Conservation (phyloP, 495 filamentous ascomycete species). For the Chaetomium cochliodes region DNA sequence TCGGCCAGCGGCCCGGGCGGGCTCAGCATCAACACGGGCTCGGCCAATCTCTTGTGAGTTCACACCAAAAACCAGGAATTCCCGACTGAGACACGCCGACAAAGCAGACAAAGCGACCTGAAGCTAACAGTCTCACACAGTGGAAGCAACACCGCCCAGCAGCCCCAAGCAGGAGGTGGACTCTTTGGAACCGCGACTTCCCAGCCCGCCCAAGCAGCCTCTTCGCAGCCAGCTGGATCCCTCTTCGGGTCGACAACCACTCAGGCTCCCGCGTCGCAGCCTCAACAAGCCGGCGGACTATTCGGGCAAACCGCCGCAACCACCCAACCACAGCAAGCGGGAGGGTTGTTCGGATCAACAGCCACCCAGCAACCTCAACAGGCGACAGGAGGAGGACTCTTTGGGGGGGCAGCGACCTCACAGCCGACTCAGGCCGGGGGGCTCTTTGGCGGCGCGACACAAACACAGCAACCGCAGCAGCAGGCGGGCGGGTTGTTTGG, state of each 20-base stretch:
- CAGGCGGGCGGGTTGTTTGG: conserved; percentile 29
- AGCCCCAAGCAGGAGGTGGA: conserved; percentile 44
- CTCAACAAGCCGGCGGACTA: conserved; percentile 24
- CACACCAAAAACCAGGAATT: neutral
- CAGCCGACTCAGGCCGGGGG: conserved; percentile 26
- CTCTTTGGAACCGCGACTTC: conserved; percentile 47
- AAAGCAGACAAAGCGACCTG: conserved; percentile 9
- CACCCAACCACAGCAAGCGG: conserved; percentile 29
- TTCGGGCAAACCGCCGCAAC: conserved; percentile 22
- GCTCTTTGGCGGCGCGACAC: conserved; percentile 21
- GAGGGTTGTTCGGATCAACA: conserved; percentile 31
- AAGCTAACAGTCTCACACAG: conserved; percentile 28
- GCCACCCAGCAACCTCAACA: conserved; percentile 32
- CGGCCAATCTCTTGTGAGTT: conserved; percentile 65
- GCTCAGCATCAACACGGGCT: conserved; percentile 75
- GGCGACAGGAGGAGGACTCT: conserved; percentile 29
- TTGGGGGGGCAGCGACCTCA: conserved; percentile 11
- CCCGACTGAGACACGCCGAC: conserved; percentile 5
- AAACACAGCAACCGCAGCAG: conserved; percentile 25
- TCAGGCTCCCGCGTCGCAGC: conserved; percentile 20
- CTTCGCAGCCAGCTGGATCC: conserved; percentile 43
- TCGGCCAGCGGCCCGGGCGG: conserved; percentile 66
- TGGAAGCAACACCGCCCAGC: conserved; percentile 45
- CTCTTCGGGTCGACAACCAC: conserved; percentile 36
- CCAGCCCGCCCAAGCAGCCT: conserved; percentile 40